phyloP scores from a whole-genome alignment of 495 filamentous ascomycete genomes.

The Podospora pseudoanserina region DNA sequence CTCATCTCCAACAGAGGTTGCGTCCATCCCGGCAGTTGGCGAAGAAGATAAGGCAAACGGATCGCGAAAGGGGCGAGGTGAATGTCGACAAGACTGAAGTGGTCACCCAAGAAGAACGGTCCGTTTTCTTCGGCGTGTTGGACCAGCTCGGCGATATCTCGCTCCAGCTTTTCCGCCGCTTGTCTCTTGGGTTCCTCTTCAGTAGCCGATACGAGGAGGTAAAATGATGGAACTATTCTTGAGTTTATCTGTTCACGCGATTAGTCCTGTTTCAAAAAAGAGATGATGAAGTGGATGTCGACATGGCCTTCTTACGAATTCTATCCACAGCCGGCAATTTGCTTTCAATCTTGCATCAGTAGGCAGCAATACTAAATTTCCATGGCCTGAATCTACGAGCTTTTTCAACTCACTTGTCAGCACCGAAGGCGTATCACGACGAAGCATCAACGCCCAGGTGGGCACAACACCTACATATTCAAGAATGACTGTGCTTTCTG shows the following conservation, averaged over 20 bases:
- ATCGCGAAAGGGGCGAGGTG: slow-evolving; percentile 87
- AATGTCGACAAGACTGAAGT: slow-evolving; percentile 76
- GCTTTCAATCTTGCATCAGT: slow-evolving; percentile 67
- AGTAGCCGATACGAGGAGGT: slow-evolving; percentile 69
- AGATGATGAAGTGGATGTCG: not conserved
- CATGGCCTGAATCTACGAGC: slow-evolving; percentile 71
- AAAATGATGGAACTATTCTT: slow-evolving; percentile 78
- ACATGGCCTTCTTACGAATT: slow-evolving; percentile 48
- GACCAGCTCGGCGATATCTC: slow-evolving; percentile 69
- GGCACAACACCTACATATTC: slow-evolving; percentile 65
- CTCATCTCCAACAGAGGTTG: slow-evolving; percentile 65
- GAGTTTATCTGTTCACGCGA: slow-evolving; percentile 57
- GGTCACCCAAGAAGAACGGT: slow-evolving; percentile 75
- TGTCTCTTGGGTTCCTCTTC: slow-evolving; percentile 60
- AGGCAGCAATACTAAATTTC: slow-evolving; percentile 59
- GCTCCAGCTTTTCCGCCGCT: slow-evolving; percentile 60
- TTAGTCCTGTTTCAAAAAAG: not conserved
- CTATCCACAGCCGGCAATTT: slow-evolving; percentile 78
- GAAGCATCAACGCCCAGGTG: not conserved
- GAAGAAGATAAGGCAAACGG: slow-evolving; percentile 67
- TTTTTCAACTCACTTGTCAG: slow-evolving; percentile 36
- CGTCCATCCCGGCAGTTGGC: slow-evolving; percentile 77
- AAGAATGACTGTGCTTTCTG: slow-evolving; percentile 82
- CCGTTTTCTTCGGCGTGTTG: slow-evolving; percentile 63
- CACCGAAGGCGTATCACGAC: not conserved